These are phyloP conservation scores for Coemansia sp. DNA, from an alignment of 192 early-diverging fungal genomes.

Conservation along the genomic window DNA sequence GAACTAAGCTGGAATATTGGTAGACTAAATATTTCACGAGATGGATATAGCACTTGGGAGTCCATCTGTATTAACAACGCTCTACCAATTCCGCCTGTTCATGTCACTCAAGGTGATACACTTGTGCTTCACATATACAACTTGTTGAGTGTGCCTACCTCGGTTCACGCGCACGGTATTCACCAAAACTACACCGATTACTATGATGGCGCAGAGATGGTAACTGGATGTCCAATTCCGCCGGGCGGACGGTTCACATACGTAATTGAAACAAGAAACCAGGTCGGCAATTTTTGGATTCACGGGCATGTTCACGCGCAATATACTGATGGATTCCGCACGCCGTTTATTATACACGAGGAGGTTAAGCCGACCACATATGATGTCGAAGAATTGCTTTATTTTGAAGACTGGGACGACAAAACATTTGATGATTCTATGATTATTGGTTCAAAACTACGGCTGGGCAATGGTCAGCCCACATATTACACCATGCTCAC, in stretches of 20 bases:
- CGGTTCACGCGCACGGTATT: constrained; percentile 71
- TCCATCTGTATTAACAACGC: constrained; percentile 61
- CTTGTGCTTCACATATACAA: constrained; percentile 30
- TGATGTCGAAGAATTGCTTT: constrained; percentile 59
- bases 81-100: constrained; percentile 49
- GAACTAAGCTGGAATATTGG: constrained; percentile 58
- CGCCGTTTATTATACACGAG: constrained; percentile 65
- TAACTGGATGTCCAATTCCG: constrained; percentile 74
- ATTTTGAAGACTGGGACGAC: constrained; percentile 63
- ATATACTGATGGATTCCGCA: constrained; percentile 74
- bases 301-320: constrained; percentile 66
- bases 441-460: not conserved
- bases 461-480: no score
- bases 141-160: constrained; percentile 54
- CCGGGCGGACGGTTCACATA: constrained; percentile 61
- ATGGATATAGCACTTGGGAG: constrained; percentile 55
- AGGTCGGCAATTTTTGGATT: constrained; percentile 77
- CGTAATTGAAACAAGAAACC: constrained; percentile 37
- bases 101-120: constrained; percentile 15
- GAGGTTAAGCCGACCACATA: constrained; percentile 30
- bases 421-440: constrained; percentile 10
- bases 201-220: constrained; percentile 62
- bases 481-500: constrained; percentile 20
- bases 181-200: constrained; percentile 64
- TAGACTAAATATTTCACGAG: constrained; percentile 57